Percentiles rank a stretch among this genome's conserved stretches.
These are phyloP conservation scores for Fistulinella prunicolor DNA, from an alignment of 768 basidiomycete genomes.

Conservation along the genomic window DNA sequence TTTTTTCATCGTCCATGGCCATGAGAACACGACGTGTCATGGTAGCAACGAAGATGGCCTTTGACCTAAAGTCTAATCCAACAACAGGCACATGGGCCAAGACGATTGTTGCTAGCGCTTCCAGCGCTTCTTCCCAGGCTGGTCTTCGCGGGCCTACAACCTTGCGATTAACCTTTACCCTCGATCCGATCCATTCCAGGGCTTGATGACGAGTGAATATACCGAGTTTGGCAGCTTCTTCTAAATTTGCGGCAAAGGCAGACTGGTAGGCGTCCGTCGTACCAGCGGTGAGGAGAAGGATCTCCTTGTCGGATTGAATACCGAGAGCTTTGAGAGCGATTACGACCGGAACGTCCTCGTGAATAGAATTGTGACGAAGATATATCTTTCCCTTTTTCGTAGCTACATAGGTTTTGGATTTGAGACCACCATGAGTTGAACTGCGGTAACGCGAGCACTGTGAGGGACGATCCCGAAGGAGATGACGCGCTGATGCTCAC, in stretches of 20 bases:
- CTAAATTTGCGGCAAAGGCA: slow-evolving; percentile 86
- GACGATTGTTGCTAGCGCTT: slow-evolving; percentile 96
- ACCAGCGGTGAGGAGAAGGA: slow-evolving; percentile 90
- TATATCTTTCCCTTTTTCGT: slow-evolving; percentile 96
- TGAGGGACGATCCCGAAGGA: slow-evolving; percentile 8
- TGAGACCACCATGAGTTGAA: slow-evolving; percentile 78
- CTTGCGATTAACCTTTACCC: slow-evolving; percentile 84
- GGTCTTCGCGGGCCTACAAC: slow-evolving; percentile 81
- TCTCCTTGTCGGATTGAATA: slow-evolving; percentile 96
- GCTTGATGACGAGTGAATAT: slow-evolving; percentile 93
- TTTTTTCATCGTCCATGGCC: slow-evolving; percentile 95
- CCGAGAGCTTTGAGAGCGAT: slow-evolving; percentile 96
- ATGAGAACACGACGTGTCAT: slow-evolving; percentile 96
- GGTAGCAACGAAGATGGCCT: slow-evolving; percentile 95
- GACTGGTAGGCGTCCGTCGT: slow-evolving; percentile 84
- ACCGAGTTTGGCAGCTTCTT: slow-evolving; percentile 89
- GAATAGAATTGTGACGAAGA: slow-evolving; percentile 94
- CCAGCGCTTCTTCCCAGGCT: slow-evolving; percentile 91
- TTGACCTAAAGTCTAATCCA: slow-evolving; percentile 84
- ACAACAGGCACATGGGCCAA: slow-evolving; percentile 93
- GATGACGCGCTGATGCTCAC: slow-evolving; percentile 44
- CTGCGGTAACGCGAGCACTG: slow-evolving; percentile 35
- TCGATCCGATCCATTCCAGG: slow-evolving; percentile 89
- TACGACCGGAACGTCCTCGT: slow-evolving; percentile 95
- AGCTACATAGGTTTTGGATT: slow-evolving; percentile 96